Evolutionary conservation across 371 early-diverging fungal genomes (phyloP), one percentile per base, ranked within the genome.

Genomic region (Rhizopus sp.): DNA sequence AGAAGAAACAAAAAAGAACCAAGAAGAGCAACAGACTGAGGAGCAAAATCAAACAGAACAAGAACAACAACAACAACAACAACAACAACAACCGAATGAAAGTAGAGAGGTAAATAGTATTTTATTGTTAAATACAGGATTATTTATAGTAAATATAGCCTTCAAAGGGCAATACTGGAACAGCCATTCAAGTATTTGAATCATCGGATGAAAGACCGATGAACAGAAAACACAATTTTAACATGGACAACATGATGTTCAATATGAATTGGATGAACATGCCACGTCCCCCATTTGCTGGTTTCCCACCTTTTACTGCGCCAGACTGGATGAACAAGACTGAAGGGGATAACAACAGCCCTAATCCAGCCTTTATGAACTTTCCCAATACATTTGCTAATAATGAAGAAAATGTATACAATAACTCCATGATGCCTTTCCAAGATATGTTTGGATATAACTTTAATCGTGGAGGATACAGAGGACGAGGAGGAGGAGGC

Each of bases 191-290:
- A 53, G 66, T 67, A 6, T 65, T 65, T 41, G 61, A 70, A 48
- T 65, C 69, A 12, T 62, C 60, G 62, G 77, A 76, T 32, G 60
- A 69, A 33, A 55, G 58, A 44, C 50, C 17, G 47, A 70, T 16
- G 32, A 65, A 48, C 57, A 54, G 47, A 62, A 63, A 47, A 45
- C 54, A 52, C 50, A 56, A 50, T 39, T 53, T 32, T 48, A 60
- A 51, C 53, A 57, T 30, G 49, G 55, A 13, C 53, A 57, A 59
- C 42, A 62, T 48, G 29, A 72, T 72, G 56, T 59, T 64, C 23
- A 60, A 42, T 44, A 77, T 77, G 78, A 52, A 53, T 30, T 77
- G 74, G 75, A 70, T 70, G 69, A 59, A 59, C 3, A 70, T 68
- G 65, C 62, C 57, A 16, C 50, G 71, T 16, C 66, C 69, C 6